A percentile compares a stretch with the other conserved stretches of the same genome.
Evolutionary conservation across 2,329 filamentous ascomycete genomes (phyloP).

Genomic region (Colletotrichum sojae): DNA sequence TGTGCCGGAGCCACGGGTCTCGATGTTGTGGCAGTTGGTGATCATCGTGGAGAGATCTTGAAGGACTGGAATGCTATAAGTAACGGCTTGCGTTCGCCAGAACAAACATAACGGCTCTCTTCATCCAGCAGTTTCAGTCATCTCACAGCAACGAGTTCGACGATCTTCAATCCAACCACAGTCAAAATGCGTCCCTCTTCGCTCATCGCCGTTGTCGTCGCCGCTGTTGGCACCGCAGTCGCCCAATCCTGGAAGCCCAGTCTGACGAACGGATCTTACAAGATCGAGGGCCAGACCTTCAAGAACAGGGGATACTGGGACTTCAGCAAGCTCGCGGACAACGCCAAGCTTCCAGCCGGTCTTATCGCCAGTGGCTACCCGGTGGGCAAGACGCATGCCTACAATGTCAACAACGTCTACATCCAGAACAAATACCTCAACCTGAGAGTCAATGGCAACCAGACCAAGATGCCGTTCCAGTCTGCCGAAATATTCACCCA

Average conservation of each 20-base stretch:
- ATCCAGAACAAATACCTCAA: conserved; percentile 48
- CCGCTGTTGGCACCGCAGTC: conserved; percentile 5
- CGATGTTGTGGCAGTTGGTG: neutral
- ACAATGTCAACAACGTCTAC: conserved; percentile 36
- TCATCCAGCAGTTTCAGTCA: neutral
- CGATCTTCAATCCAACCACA: conserved; percentile 2
- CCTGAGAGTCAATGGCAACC: conserved; percentile 46
- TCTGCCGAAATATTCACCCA: conserved; percentile 45
- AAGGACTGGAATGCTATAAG: neutral
- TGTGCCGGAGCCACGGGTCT: neutral
- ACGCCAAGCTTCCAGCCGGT: conserved; percentile 41
- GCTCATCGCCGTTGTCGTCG: conserved; percentile 12
- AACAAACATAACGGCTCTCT: neutral
- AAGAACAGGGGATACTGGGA: conserved; percentile 28
- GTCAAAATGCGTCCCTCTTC: conserved; percentile 14
- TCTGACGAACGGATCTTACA: conserved; percentile 5
- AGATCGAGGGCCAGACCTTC: conserved; percentile 1
- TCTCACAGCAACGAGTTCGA: neutral
- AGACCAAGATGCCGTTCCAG: conserved; percentile 45
- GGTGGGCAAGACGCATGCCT: conserved; percentile 37
- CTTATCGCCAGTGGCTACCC: conserved; percentile 44
- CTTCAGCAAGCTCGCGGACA: conserved; percentile 16
- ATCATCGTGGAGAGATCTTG: neutral
- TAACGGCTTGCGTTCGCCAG: neutral
- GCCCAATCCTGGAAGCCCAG: conserved; percentile 19